Conservation (phyloP, 768 basidiomycete genomes). For the Lactarius hengduanensis region DNA sequence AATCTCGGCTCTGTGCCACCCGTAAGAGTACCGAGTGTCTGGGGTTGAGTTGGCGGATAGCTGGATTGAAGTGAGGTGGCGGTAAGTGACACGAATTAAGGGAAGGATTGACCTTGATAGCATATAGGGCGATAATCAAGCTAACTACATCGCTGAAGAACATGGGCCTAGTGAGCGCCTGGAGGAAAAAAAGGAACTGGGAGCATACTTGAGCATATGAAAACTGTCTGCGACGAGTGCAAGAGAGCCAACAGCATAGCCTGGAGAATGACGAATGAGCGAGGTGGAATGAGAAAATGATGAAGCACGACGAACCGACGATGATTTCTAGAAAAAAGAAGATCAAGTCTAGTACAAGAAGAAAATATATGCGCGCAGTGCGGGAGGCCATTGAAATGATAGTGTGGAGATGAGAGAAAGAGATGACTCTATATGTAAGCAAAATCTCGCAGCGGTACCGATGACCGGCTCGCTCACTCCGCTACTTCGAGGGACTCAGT, state of each 20-base stretch:
- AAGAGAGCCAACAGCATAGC: conserved; percentile 94
- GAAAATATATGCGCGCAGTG: conserved; percentile 66
- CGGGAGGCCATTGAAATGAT: conserved; percentile 49
- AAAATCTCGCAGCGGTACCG: neutral
- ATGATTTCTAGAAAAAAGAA: conserved; percentile 89
- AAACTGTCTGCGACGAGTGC: conserved; percentile 96
- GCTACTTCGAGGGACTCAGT: too few relatives aligned
- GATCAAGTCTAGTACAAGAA: conserved; percentile 79
- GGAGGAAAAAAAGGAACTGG: neutral
- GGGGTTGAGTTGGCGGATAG: conserved; percentile 57
- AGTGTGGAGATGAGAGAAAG: conserved; percentile 12
- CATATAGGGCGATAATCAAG: conserved; percentile 91
- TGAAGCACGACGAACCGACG: conserved; percentile 49
- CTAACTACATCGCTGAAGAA: conserved; percentile 89
- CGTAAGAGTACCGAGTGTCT: conserved; percentile 87
- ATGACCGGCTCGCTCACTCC: too few relatives aligned
- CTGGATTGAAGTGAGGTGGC: conserved; percentile 39
- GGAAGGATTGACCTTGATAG: conserved; percentile 62
- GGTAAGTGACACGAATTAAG: conserved; percentile 20
- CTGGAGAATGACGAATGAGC: conserved; percentile 38
- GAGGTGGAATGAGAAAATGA: conserved; percentile 6
- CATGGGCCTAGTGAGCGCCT: conserved; percentile 13
- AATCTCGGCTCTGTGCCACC: conserved; percentile 99
- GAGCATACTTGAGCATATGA: conserved; percentile 94
- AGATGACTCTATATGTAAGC: neutral